Percentiles rank a stretch among this genome's conserved stretches.
Evolutionary conservation across 2,329 filamentous ascomycete genomes (phyloP).

Genomic region (Hymenoscyphus repandus): DNA sequence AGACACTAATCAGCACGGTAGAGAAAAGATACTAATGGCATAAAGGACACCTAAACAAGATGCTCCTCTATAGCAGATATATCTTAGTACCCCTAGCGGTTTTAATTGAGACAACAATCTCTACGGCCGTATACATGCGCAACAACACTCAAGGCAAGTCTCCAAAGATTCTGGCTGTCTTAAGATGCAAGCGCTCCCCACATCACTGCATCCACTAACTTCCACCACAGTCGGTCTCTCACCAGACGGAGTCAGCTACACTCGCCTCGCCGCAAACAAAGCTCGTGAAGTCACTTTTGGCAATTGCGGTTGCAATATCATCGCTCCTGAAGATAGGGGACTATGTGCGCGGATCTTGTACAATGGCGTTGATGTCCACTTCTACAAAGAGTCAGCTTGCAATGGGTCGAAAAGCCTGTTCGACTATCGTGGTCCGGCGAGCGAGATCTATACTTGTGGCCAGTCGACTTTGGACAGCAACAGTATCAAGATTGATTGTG

Average conservation of each 20-base stretch:
- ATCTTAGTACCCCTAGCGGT: not conserved
- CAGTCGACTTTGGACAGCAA: not conserved
- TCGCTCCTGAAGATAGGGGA: not conserved
- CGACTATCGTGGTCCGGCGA: not conserved
- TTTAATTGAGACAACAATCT: not conserved
- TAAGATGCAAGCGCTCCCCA: not conserved
- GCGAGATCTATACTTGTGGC: not conserved
- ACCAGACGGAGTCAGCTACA: not conserved
- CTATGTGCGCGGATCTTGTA: slow-evolving; percentile 1
- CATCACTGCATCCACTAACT: not conserved
- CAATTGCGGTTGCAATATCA: slow-evolving; percentile 1
- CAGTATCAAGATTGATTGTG: slow-evolving; percentile 2
- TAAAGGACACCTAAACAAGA: not conserved
- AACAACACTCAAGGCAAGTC: slow-evolving; percentile 1
- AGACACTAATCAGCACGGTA: too few species aligned
- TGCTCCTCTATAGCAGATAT: not conserved
- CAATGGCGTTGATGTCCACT: not conserved
- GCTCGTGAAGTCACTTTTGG: not conserved
- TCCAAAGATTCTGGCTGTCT: not conserved
- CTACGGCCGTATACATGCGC: not conserved
- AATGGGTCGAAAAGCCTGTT: not conserved
- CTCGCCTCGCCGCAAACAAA: not conserved
- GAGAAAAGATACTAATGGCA: too few species aligned
- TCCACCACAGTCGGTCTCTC: not conserved
- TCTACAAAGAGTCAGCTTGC: not conserved